These are phyloP conservation scores for Phaeosphaeria sp. DNA, from an alignment of 2,329 filamentous ascomycete genomes.

Conservation along the genomic window DNA sequence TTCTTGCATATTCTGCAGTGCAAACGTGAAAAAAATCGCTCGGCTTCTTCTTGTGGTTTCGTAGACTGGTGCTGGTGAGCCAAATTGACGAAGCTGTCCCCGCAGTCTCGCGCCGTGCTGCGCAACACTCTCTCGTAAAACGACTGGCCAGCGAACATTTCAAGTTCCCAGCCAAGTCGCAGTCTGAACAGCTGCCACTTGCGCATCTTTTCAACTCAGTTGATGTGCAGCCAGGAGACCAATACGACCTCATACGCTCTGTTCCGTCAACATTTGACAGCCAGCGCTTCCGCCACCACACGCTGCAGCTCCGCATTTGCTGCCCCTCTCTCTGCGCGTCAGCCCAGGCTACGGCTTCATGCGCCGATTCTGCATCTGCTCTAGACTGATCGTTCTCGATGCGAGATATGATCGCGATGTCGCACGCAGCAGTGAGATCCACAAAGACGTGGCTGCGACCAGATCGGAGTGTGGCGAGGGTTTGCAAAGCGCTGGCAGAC, in stretches of 20 bases:
- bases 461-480: not conserved
- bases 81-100: not conserved
- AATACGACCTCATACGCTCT: not conserved
- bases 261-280: not conserved
- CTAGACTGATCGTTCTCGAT: not conserved
- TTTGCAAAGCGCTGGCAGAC: not conserved
- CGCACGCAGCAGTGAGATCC: not conserved
- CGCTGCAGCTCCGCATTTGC: constrained; percentile 1
- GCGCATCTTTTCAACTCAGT: not conserved
- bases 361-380: not conserved
- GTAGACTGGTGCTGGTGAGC: not conserved
- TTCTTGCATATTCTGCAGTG: too few relatives aligned
- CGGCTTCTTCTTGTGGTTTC: too few relatives aligned
- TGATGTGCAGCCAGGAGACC: not conserved
- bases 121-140: not conserved
- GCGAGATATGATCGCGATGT: not conserved
- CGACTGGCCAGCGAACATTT: not conserved
- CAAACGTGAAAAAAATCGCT: too few relatives aligned
- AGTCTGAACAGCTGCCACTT: not conserved
- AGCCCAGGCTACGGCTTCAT: not conserved
- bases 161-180: not conserved
- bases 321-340: not conserved
- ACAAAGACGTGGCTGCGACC: not conserved
- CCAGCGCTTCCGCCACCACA: not conserved
- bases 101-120: not conserved